phyloP scores from a whole-genome alignment of 164 flowering plant species.

The Magnolia sinica region DNA sequence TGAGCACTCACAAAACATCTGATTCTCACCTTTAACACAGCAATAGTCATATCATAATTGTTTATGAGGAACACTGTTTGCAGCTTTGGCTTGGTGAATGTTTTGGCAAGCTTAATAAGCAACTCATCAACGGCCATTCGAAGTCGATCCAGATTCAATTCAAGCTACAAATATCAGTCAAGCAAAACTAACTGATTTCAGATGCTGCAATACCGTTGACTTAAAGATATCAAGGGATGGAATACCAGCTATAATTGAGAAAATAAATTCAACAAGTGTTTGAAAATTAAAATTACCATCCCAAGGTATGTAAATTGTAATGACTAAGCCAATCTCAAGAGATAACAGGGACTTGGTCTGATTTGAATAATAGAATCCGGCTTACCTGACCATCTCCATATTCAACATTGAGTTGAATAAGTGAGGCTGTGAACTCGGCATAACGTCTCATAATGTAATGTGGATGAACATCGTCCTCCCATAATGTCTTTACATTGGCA shows the following conservation, averaged over 20 bases:
- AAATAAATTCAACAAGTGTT: background rate
- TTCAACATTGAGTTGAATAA: conserved; percentile 84
- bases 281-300: background rate
- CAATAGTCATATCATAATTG: conserved; percentile 93
- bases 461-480: conserved; percentile 99
- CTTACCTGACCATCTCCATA: conserved; percentile 98
- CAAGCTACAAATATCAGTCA: conserved; percentile 53
- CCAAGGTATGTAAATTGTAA: no score
- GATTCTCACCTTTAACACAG: conserved; percentile 71
- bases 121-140: conserved; percentile 95
- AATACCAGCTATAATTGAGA: background rate
- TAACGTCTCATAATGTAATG: conserved; percentile 98
- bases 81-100: conserved; percentile 61
- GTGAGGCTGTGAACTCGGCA: conserved; percentile 97
- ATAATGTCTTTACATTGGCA: conserved; percentile 78
- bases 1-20: background rate
- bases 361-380: no score
- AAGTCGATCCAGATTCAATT: conserved; percentile 81
- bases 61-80: conserved; percentile 93
- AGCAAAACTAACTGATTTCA: background rate
- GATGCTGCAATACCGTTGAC: background rate
- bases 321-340: no score
- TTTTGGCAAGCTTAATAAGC: conserved; percentile 73
- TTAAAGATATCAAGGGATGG: background rate
- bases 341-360: no score